Conservation (phyloP, 2,329 filamentous ascomycete species). For the Clonostachys byssicola region DNA sequence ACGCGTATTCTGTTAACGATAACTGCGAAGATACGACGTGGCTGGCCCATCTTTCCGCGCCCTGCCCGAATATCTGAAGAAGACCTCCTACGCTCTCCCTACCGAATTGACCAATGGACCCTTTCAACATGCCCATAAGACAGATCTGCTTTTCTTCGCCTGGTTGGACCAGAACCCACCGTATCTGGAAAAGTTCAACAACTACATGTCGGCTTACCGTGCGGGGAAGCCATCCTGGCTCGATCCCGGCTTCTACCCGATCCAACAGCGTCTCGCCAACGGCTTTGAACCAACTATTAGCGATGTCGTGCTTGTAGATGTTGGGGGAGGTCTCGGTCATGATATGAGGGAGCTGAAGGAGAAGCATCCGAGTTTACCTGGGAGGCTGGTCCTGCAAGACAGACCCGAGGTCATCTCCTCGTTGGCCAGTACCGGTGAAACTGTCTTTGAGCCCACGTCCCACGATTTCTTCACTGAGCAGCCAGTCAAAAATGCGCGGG, state of each 20-base stretch:
- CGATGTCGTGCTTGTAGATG: constrained; percentile 22
- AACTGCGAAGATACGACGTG: constrained; percentile 8
- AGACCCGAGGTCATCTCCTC: constrained; percentile 29
- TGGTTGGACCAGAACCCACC: constrained; percentile 17
- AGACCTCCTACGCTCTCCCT: constrained; percentile 19
- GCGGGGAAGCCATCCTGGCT: constrained; percentile 26
- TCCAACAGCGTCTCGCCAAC: constrained; percentile 19
- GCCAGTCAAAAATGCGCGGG: constrained; percentile 32
- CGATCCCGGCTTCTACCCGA: constrained; percentile 25
- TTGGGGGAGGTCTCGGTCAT: constrained; percentile 27
- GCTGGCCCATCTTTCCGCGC: not conserved
- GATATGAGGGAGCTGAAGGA: constrained; percentile 22
- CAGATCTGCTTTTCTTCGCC: constrained; percentile 24
- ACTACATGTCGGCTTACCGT: constrained; percentile 26
- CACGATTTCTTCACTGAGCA: constrained; percentile 43
- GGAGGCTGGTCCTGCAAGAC: constrained; percentile 43
- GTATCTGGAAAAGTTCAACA: constrained; percentile 26
- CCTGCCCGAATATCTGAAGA: constrained; percentile 21
- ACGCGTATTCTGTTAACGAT: constrained; percentile 1
- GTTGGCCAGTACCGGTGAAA: constrained; percentile 18
- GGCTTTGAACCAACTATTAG: constrained; percentile 16
- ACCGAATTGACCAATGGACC: constrained; percentile 5
- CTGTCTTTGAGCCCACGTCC: constrained; percentile 23
- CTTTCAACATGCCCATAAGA: constrained; percentile 21
- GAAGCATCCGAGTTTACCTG: constrained; percentile 27